Evolutionary conservation across 805 yeast genomes (phyloP).

Genomic region (Myxozyma vanderwaltii): DNA sequence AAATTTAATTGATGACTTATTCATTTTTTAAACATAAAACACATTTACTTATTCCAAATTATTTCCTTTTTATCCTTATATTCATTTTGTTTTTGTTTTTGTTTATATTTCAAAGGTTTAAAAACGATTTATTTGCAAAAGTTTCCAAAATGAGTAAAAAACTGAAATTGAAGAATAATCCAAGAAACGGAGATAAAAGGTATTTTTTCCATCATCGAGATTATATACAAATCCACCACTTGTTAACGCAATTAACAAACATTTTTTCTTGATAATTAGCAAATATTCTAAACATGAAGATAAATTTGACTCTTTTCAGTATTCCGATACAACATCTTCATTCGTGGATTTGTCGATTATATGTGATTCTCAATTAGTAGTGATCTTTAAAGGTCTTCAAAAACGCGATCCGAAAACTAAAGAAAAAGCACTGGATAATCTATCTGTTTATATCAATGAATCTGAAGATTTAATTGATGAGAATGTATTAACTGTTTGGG

Average conservation of each 20-base stretch:
- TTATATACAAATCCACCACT: too few species aligned
- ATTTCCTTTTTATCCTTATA: too few species aligned
- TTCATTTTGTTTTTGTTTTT: too few species aligned
- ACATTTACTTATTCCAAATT: too few species aligned
- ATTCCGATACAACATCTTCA: constrained; percentile 4
- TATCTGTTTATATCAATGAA: constrained; percentile 45
- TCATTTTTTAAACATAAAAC: too few species aligned
- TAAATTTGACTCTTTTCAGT: background rate
- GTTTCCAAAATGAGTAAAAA: constrained; percentile 28
- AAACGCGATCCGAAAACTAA: constrained; percentile 84
- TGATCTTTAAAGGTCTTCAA: constrained; percentile 72
- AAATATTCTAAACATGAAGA: constrained; percentile 1
- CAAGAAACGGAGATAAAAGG: constrained; percentile 12
- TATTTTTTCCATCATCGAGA: background rate
- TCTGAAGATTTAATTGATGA: constrained; percentile 51
- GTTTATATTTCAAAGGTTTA: too few species aligned
- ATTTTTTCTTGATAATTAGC: background rate
- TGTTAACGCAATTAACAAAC: too few species aligned
- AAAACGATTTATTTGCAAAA: too few species aligned
- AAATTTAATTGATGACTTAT: background rate
- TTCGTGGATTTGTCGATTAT: constrained; percentile 24
- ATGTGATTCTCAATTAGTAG: constrained; percentile 52
- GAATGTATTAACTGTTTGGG: constrained; percentile 61
- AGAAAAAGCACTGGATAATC: constrained; percentile 71
- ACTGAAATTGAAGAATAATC: constrained; percentile 23